Evolutionary conservation across 352 stramenopile species (phyloP).

Genomic region (Pythium guiyangense): DNA sequence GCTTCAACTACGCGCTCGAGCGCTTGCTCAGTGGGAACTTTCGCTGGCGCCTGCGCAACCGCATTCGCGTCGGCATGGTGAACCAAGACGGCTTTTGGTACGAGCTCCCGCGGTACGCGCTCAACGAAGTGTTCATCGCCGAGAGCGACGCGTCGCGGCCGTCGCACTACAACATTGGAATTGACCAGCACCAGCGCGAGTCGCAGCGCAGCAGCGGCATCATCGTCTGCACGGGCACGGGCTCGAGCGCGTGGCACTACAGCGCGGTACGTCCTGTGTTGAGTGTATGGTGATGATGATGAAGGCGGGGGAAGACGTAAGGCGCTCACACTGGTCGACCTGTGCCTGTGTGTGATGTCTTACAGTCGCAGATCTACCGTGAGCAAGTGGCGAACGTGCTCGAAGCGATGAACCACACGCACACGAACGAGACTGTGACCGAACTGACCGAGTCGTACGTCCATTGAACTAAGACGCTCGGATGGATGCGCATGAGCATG

Average conservation of each 20-base stretch:
- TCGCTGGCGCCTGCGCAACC: slow-evolving; percentile 71
- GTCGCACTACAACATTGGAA: slow-evolving; percentile 86
- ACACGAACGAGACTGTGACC: slow-evolving; percentile 86
- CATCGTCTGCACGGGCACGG: slow-evolving; percentile 84
- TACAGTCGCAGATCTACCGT: slow-evolving; percentile 79
- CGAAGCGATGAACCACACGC: slow-evolving; percentile 79
- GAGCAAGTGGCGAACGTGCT: slow-evolving; percentile 84
- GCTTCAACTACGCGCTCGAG: slow-evolving; percentile 67
- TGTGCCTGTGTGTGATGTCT: slow-evolving; percentile 5
- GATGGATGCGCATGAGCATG: no score
- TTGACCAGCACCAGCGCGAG: slow-evolving; percentile 86
- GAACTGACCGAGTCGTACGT: slow-evolving; percentile 82
- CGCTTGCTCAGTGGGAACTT: slow-evolving; percentile 72
- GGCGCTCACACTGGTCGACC: not conserved
- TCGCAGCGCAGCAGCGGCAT: slow-evolving; percentile 86
- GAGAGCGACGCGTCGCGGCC: slow-evolving; percentile 81
- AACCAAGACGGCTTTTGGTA: slow-evolving; percentile 88
- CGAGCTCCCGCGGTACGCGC: slow-evolving; percentile 75
- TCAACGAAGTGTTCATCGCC: slow-evolving; percentile 90
- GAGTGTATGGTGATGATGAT: slow-evolving; percentile 2
- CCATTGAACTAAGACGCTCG: no score
- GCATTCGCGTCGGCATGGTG: slow-evolving; percentile 85
- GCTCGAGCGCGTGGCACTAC: slow-evolving; percentile 87
- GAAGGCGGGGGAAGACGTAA: no score
- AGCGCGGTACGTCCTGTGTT: slow-evolving; percentile 51